Percentiles rank a stretch among this genome's conserved stretches.
Conservation (phyloP, 2,329 filamentous ascomycete genomes). For the Colletotrichum sp. region DNA sequence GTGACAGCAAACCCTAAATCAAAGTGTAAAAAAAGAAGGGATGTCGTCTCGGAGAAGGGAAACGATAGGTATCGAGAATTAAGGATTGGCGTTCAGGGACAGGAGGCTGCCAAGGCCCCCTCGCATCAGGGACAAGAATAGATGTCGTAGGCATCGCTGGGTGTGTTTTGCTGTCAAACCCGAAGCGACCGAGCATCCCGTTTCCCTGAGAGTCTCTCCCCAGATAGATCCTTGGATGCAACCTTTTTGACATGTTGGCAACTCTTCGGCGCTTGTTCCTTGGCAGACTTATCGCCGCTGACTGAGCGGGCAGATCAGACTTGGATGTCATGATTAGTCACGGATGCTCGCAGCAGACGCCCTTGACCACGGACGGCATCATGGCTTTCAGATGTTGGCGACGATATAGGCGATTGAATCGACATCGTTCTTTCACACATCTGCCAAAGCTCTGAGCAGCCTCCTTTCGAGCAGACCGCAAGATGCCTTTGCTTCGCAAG, state of each 20-base stretch:
- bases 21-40: neutral
- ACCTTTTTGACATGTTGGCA: neutral
- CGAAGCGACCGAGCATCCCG: neutral
- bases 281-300: neutral
- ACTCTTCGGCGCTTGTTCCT: neutral
- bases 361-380: neutral
- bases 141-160: neutral
- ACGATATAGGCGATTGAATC: neutral
- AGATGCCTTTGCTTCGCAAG: neutral
- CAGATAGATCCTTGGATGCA: neutral
- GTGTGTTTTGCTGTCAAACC: neutral
- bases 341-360: neutral
- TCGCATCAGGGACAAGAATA: neutral
- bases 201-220: neutral
- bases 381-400: neutral
- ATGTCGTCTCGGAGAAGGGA: neutral
- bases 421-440: neutral
- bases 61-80: neutral
- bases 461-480: neutral
- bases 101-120: neutral
- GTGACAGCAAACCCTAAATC: constrained; percentile 19
- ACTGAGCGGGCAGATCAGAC: neutral
- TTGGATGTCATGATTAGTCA: neutral
- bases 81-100: neutral
- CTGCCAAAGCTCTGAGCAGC: neutral